phyloP scores from a whole-genome alignment of 768 basidiomycete species.

The Calocybe gangraenosa region DNA sequence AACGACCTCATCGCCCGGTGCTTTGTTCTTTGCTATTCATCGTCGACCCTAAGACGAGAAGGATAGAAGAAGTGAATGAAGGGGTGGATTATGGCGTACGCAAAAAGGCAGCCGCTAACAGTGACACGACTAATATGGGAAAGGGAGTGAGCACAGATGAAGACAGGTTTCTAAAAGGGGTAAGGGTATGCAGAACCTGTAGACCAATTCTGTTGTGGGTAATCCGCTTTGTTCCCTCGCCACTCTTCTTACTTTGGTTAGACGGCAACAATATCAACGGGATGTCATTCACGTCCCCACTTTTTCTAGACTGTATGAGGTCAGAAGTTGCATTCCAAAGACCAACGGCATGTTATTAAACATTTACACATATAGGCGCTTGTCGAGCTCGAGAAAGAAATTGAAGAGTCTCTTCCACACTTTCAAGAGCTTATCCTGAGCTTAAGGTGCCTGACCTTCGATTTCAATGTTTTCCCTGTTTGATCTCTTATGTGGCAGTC shows the following conservation, averaged over 20 bases:
- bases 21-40: conserved; percentile 82
- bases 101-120: conserved; percentile 34
- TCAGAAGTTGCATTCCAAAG: conserved; percentile 21
- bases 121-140: conserved; percentile 24
- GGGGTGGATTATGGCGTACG: conserved; percentile 82
- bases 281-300: conserved; percentile 55
- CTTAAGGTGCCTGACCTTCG: conserved; percentile 46
- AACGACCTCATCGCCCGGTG: conserved; percentile 59
- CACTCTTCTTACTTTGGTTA: conserved; percentile 24
- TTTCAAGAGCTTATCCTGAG: conserved; percentile 83
- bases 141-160: conserved; percentile 50
- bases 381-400: conserved; percentile 75
- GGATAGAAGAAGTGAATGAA: conserved; percentile 82
- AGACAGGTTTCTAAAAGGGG: conserved; percentile 84
- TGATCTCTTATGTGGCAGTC: conserved; percentile 18
- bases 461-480: neutral
- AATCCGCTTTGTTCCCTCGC: neutral
- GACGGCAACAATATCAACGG: conserved; percentile 76
- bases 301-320: conserved; percentile 71
- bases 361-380: conserved; percentile 45
- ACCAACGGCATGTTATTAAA: neutral
- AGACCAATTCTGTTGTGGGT: conserved; percentile 75
- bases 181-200: conserved; percentile 85
- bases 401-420: conserved; percentile 81
- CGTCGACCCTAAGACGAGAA: conserved; percentile 72